phyloP scores from a whole-genome alignment of 192 early-diverging fungal species.

The Coemansia sp. region DNA sequence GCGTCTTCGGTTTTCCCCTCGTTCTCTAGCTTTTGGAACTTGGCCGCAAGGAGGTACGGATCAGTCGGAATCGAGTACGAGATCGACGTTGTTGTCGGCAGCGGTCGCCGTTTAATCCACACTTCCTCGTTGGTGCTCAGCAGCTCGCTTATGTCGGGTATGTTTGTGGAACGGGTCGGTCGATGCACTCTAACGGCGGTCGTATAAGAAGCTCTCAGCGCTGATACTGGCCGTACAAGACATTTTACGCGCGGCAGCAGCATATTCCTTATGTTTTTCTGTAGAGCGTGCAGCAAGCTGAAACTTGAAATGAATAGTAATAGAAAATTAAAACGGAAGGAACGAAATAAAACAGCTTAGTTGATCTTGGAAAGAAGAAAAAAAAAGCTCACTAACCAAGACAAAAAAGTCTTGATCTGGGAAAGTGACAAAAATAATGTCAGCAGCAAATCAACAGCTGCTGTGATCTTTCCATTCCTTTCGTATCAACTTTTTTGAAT shows the following conservation, averaged over 20 bases:
- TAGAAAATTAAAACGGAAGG: too few species aligned
- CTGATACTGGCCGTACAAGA: not conserved
- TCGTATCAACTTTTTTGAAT: too few species aligned
- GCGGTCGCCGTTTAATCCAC: conserved; percentile 39
- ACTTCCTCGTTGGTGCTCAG: conserved; percentile 5
- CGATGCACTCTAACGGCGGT: not conserved
- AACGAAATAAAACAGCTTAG: too few species aligned
- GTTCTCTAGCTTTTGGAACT: conserved; percentile 34
- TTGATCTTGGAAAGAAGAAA: too few species aligned
- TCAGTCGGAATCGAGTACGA: conserved; percentile 47
- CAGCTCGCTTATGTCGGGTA: not conserved
- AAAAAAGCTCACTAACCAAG: too few species aligned
- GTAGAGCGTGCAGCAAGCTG: not conserved
- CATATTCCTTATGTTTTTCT: not conserved
- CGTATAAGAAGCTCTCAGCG: not conserved
- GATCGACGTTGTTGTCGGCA: conserved; percentile 44
- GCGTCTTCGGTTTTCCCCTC: conserved; percentile 52
- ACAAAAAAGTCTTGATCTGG: too few species aligned
- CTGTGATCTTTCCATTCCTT: too few species aligned
- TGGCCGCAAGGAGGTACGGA: conserved; percentile 41
- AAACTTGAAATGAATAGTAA: too few species aligned
- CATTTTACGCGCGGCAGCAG: not conserved
- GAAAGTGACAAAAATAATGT: too few species aligned
- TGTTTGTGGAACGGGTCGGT: not conserved
- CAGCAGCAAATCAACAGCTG: too few species aligned